These are phyloP conservation scores for Apiotrichum domesticum DNA, from an alignment of 1,284 basidiomycete species.

Conservation along the genomic window DNA sequence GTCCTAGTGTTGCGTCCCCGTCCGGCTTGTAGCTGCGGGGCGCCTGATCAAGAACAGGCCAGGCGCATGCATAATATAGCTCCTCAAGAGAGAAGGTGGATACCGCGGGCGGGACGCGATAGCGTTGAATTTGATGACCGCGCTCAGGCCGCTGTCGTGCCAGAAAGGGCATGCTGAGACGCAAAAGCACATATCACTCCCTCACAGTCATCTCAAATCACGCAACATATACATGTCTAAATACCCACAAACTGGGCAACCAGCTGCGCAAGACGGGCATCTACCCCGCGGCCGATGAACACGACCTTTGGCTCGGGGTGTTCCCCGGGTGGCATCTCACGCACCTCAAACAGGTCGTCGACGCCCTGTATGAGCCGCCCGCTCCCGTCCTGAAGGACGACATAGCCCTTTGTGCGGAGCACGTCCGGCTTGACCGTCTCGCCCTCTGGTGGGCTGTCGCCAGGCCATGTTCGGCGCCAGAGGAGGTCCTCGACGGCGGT, in stretches of 20 bases:
- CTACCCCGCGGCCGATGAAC: constrained; percentile 74
- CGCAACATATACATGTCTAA: not conserved
- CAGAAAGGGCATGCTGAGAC: too few species aligned
- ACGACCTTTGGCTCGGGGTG: constrained; percentile 53
- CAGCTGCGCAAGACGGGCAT: constrained; percentile 19
- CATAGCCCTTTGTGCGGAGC: constrained; percentile 76
- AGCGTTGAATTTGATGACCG: too few species aligned
- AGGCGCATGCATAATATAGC: too few species aligned
- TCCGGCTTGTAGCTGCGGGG: too few species aligned
- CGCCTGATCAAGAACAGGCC: too few species aligned
- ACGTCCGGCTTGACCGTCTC: constrained; percentile 49
- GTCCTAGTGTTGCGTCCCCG: too few species aligned
- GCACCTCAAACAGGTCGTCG: constrained; percentile 72
- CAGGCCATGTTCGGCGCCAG: constrained; percentile 55
- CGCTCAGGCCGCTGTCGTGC: too few species aligned
- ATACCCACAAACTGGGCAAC: constrained; percentile 11
- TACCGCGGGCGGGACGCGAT: too few species aligned
- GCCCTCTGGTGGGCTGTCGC: too few species aligned
- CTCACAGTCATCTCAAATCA: too few species aligned
- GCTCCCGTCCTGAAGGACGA: constrained; percentile 58
- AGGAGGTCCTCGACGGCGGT: constrained; percentile 69
- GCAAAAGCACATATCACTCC: too few species aligned
- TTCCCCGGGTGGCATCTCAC: constrained; percentile 23
- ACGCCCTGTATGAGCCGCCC: constrained; percentile 78
- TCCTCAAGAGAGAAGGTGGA: too few species aligned